A percentile compares a stretch with the other conserved stretches of the same genome.
These are phyloP conservation scores for Mycena vitilis DNA, from an alignment of 768 basidiomycete genomes.

Conservation along the genomic window DNA sequence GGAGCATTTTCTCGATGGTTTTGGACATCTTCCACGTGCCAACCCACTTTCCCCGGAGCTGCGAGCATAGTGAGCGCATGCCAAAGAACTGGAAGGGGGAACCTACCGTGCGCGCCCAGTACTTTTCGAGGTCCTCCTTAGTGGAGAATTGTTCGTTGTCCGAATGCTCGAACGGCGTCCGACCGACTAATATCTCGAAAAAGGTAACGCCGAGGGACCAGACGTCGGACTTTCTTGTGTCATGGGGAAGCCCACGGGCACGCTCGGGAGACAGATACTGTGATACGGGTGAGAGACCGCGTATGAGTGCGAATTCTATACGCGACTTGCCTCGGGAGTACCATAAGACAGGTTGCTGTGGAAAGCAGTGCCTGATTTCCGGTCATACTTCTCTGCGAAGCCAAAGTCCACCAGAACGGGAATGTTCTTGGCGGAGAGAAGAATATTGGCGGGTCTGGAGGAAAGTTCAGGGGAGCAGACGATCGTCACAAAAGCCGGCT, in stretches of 20 bases:
- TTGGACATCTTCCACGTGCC: conserved; percentile 81
- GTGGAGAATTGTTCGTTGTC: conserved; percentile 84
- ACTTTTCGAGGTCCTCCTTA: conserved; percentile 84
- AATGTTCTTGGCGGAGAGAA: conserved; percentile 80
- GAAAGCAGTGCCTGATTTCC: conserved; percentile 72
- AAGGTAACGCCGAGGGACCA: conserved; percentile 92
- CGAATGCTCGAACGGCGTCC: conserved; percentile 90
- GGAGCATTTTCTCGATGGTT: conserved; percentile 72
- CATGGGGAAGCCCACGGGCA: conserved; percentile 88
- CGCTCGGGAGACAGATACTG: conserved; percentile 95
- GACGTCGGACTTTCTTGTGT: conserved; percentile 91
- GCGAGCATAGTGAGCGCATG: conserved; percentile 1
- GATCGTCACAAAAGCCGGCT: conserved; percentile 42
- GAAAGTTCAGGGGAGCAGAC: conserved; percentile 2
- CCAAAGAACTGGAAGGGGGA: not conserved
- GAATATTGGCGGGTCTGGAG: conserved; percentile 89
- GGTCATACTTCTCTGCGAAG: conserved; percentile 90
- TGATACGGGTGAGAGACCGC: conserved; percentile 21
- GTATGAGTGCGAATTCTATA: not conserved
- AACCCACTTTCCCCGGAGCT: conserved; percentile 89
- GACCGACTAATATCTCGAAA: conserved; percentile 92
- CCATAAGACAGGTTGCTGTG: conserved; percentile 88
- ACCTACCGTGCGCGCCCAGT: conserved; percentile 86
- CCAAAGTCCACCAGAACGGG: conserved; percentile 97
- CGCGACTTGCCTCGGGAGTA: conserved; percentile 81